Evolutionary conservation across 768 basidiomycete genomes (phyloP), one percentile per base, ranked within the genome.

Genomic region (Podaxis pistillaris): DNA sequence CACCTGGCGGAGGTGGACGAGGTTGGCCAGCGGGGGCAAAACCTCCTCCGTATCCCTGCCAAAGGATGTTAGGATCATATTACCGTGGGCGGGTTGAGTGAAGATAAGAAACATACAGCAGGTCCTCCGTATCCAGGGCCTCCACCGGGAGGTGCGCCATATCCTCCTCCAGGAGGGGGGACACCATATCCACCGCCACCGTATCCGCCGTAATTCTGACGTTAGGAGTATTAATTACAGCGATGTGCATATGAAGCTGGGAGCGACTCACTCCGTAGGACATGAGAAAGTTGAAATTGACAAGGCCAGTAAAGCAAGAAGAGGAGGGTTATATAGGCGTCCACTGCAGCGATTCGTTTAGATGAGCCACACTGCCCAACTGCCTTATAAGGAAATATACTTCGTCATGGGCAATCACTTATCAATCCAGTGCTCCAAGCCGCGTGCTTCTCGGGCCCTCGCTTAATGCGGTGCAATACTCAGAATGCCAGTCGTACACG

Each of bases 1-100:
- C 86, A 33, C 88, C 90, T 11, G 85, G 81, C 5, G 87, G 88
- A 2, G 86, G 78, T 7, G 78, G 83, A 15, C 70, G 70, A 19
- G 68, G 72, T 0, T 73, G 75, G 1, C 71, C 72, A 52, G 72
- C 73, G 13, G 76, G 64, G 9, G 73, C 68, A 63, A 81, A 80
- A 26, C 79, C 78, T 30, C 78, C 78, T 33, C 73, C 75, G 52
- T 80, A 79, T 28, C 70, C 70, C 78, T 78, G 47, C 17, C 37
- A 65, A 38, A n/a, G n/a, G 12, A 15, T 5, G 17, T 2, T 17
- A 17, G 1, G 12, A 62, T 56, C 22, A 56, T 9, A 12, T 4
- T 28, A 24, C 36, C 0, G 51, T 9, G 17, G 5, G 11, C n/a
- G 11, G 11, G 5, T n/a, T 24, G 22, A 46, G 40, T 30, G 38